Base-by-base conservation (phyloP, 129 eudicot species). In the Logfia minima region DNA sequence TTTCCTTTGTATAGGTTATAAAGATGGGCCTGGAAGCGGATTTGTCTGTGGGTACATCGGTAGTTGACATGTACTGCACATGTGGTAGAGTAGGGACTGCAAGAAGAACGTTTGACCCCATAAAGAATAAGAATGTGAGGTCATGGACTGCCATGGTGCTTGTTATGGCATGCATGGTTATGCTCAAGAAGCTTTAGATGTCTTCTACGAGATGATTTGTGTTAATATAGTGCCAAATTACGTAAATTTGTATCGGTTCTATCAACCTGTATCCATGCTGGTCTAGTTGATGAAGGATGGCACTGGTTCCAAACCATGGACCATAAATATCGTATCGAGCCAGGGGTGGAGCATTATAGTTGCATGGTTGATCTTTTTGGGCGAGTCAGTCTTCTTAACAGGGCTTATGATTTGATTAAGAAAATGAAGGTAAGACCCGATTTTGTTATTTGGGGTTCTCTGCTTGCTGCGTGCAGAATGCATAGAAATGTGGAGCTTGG, bases 351-450 rank as follows among this genome's bases (percentile, higher is more conserved):
- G 56, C 92, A 87, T 75, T 87, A 87, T 62, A 85, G 87, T 70
- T 87, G 92, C 72, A 82, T 87, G 92, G 85, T 87, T 31, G 92
- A 87, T 72, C 89, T 87, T 74, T 85, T 87, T 16, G 85, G 85
- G 18, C 83, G 92, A 5, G 85, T 85, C 28, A 89, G 92, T 31
- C 60, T 55, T 23, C 75, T 87, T 19, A 68, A 58, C 22, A 52
- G 72, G 51, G 92, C 89, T 5, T 82, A 85, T 52, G 85, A 80
- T 77, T 22, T 87, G 72, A 83, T 87, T 63, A 83, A 65, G 58
- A 80, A 74, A 69, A 85, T 87, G 92, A 81, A 80, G 24, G 86
- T 80, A 59, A 76, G 45, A 26, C 89, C 92, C 19, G 92, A 87
- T 83, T 76, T 77, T 77, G 87, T 82, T 51, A 74, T 87, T 2